Evolutionary conservation across 345 rosid genomes (phyloP), one percentile per base, ranked within the genome.

Genomic region (Gossypium ekmanianum): DNA sequence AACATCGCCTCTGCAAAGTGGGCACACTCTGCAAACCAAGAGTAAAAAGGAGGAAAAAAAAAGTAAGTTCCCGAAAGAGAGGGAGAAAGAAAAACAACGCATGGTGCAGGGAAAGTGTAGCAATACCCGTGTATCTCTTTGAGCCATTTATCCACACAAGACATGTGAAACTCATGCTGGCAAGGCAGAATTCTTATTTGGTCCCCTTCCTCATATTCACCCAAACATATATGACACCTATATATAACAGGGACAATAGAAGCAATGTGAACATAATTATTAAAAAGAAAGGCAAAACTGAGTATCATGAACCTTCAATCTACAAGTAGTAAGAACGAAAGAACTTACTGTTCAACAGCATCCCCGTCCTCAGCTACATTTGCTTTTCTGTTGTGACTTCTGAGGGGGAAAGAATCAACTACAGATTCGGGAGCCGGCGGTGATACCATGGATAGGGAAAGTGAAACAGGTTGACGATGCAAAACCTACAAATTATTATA

Each of bases 81-180:
- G 41, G 64, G 22, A 44, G 20, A 29, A 41, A 20, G 7, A 58
- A 26, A 29, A 41, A 26, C 3, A 58, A 1, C 18, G 24, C 13
- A 52, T n/a, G 16, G 17, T 5, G 34, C 6, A 55, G 64, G 7
- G 67, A 17, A 74, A 50, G 39, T 4, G 18, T 44, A 11, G 47
- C 16, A 7, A 59, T 84, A 88, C 95, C 95, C 91, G 7, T 88
- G 95, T 76, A 90, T 90, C 86, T 90, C 93, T 84, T 91, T 91
- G 50, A 91, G 90, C 95, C 95, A 91, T 86, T 91, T 91, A 79
- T 88, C 95, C 11, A 91, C 87, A 54, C 95, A 90, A 16, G 84
- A 76, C 93, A 88, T 86, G 79, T 91, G 95, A 75, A 88, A 91
- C 79, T 91, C 95, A 10, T 91, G 95, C 75, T 84, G 85, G 88